phyloP scores from a whole-genome alignment of 2,329 filamentous ascomycete species.

The Ceratocystis destructans region DNA sequence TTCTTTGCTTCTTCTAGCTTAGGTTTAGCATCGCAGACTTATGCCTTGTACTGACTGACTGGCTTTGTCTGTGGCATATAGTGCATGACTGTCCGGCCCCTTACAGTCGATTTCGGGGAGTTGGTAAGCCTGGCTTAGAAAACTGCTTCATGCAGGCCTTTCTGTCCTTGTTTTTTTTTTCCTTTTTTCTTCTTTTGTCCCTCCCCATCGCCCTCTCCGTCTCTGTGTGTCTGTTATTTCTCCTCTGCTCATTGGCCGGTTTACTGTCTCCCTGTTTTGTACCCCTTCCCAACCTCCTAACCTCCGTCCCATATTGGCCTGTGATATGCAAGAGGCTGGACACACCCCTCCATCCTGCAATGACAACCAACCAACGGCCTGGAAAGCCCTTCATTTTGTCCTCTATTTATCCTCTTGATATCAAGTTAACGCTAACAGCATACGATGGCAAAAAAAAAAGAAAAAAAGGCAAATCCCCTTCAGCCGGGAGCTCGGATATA shows the following conservation, averaged over 20 bases:
- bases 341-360: neutral
- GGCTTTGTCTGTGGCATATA: neutral
- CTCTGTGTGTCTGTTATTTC: neutral
- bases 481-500: neutral
- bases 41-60: neutral
- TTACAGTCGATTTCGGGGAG: neutral
- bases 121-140: neutral
- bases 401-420: neutral
- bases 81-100: neutral
- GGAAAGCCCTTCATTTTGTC: neutral
- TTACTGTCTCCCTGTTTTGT: slow-evolving; percentile 1
- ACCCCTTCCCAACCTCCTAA: slow-evolving; percentile 2
- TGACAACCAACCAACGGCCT: neutral
- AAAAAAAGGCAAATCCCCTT: neutral
- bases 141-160: neutral
- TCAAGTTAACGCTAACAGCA: neutral
- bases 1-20: neutral
- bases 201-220: neutral
- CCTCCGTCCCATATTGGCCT: slow-evolving; percentile 8
- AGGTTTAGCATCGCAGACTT: neutral
- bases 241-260: neutral
- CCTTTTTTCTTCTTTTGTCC: neutral
- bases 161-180: neutral
- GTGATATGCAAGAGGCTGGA: slow-evolving; percentile 10
- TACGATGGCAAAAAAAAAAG: neutral